Conservation (phyloP, 2,329 filamentous ascomycete species). For the Huntiella moniliformis region DNA sequence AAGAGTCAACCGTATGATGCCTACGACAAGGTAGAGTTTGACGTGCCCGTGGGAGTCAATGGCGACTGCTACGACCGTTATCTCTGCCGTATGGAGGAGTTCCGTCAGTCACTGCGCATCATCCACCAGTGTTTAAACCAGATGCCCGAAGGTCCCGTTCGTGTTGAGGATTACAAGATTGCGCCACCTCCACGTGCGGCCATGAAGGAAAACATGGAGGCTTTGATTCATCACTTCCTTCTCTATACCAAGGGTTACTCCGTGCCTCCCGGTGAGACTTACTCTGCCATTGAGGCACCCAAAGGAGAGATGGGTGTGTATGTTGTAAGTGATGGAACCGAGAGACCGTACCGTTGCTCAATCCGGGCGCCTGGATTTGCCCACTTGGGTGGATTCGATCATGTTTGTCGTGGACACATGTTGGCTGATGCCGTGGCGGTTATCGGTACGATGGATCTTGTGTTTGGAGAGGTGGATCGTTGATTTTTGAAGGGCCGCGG, state of each 20-base stretch:
- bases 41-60: conserved; percentile 88
- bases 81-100: conserved; percentile 98
- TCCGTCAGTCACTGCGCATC: conserved; percentile 92
- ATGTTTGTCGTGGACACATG: conserved; percentile 78
- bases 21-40: conserved; percentile 94
- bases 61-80: conserved; percentile 99
- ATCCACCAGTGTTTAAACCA: conserved; percentile 98
- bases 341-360: conserved; percentile 93
- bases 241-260: conserved; percentile 97
- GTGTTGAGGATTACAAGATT: conserved; percentile 98
- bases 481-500: neutral
- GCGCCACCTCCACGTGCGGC: conserved; percentile 84
- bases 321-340: conserved; percentile 85
- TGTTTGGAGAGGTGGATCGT: conserved; percentile 48
- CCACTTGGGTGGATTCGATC: conserved; percentile 85
- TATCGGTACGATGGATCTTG: conserved; percentile 76
- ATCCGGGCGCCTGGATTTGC: conserved; percentile 94
- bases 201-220: conserved; percentile 99
- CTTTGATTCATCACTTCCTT: conserved; percentile 96
- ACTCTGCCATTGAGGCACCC: conserved; percentile 94
- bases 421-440: conserved; percentile 93
- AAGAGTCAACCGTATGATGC: conserved; percentile 96
- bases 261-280: conserved; percentile 93
- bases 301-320: conserved; percentile 99
- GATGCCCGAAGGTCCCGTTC: conserved; percentile 87